Evolutionary conservation across 169 alveolate species (phyloP).

Genomic region (Perkinsus olseni): DNA sequence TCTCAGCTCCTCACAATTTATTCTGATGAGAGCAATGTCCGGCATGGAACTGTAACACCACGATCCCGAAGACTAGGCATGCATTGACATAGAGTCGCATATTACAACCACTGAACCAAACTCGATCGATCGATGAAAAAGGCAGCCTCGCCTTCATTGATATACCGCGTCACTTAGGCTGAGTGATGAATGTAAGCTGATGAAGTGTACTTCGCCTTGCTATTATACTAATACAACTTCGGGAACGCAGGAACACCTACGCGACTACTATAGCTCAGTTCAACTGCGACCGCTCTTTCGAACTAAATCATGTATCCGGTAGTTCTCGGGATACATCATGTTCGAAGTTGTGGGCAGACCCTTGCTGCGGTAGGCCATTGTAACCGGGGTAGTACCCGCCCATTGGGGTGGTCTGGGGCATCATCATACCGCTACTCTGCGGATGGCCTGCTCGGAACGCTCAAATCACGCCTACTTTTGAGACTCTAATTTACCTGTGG

Average conservation of each 20-base stretch:
- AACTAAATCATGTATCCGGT: neutral
- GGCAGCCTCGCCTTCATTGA: neutral
- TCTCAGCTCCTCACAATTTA: too few relatives aligned
- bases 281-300: neutral
- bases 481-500: neutral
- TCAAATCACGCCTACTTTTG: neutral
- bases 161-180: neutral
- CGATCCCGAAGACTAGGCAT: too few relatives aligned
- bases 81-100: too few relatives aligned
- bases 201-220: neutral
- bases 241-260: neutral
- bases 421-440: neutral
- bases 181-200: neutral
- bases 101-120: neutral
- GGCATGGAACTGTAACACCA: too few relatives aligned
- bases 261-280: neutral
- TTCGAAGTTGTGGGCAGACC: neutral
- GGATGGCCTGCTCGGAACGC: neutral
- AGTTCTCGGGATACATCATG: neutral
- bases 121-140: neutral
- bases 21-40: too few relatives aligned
- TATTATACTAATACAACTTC: neutral
- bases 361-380: neutral
- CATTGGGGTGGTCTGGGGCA: slow-evolving; percentile 3
- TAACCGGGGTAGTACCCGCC: neutral